Percentiles rank a stretch among this genome's conserved stretches.
These are phyloP conservation scores for Cladosporium sp. DNA, from an alignment of 2,329 filamentous ascomycete genomes.

Conservation along the genomic window DNA sequence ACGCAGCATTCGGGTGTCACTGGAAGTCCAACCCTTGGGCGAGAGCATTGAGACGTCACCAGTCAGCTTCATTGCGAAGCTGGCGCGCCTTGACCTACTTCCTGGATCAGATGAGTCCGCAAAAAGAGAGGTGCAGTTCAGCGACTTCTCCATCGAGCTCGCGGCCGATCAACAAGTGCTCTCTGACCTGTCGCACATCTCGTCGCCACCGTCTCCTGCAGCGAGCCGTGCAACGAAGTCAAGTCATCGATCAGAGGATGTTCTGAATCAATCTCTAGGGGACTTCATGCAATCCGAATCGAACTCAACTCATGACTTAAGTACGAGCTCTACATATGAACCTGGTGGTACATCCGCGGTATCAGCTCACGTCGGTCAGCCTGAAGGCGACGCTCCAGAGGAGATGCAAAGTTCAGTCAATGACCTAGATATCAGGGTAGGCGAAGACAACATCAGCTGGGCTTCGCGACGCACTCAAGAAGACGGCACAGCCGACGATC, in stretches of 20 bases:
- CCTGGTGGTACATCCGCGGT: too few species aligned
- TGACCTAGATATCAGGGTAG: slow-evolving; percentile 30
- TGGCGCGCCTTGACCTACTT: slow-evolving; percentile 1
- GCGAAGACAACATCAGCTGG: slow-evolving; percentile 36
- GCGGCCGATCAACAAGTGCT: slow-evolving; percentile 23
- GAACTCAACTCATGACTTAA: too few species aligned
- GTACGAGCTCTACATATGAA: too few species aligned
- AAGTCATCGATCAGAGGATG: slow-evolving; percentile 4
- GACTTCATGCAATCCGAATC: neutral
- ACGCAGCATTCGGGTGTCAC: slow-evolving; percentile 60
- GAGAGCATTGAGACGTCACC: neutral
- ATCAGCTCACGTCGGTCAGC: too few species aligned
- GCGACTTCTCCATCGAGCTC: slow-evolving; percentile 25
- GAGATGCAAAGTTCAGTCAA: neutral
- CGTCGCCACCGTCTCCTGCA: slow-evolving; percentile 14
- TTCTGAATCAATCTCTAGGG: slow-evolving; percentile 1
- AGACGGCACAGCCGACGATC: slow-evolving; percentile 22
- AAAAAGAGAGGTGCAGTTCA: slow-evolving; percentile 19
- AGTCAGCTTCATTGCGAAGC: neutral
- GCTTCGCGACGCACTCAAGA: slow-evolving; percentile 28
- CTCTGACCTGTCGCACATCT: slow-evolving; percentile 19
- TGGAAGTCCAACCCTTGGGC: slow-evolving; percentile 29
- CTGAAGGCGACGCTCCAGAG: too few species aligned
- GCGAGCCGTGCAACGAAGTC: slow-evolving; percentile 14
- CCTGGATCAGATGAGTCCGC: neutral